phyloP scores from a whole-genome alignment of 1,139 yeast species.

The Suhomyces bribrorum region DNA sequence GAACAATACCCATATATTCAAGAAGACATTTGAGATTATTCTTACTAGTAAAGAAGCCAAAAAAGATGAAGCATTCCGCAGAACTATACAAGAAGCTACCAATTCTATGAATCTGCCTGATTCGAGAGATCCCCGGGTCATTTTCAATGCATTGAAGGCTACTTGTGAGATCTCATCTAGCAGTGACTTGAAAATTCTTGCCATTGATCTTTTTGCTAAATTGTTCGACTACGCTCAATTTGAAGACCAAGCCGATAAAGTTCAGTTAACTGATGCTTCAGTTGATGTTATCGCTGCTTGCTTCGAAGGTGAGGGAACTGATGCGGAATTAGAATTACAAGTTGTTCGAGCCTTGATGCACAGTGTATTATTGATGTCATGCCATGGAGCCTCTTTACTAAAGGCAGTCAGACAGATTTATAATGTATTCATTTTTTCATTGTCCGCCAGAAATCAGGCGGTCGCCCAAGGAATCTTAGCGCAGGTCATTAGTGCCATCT shows the following conservation, averaged over 20 bases:
- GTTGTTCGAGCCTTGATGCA: conserved; percentile 90
- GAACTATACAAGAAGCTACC: conserved; percentile 37
- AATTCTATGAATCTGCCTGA: conserved; percentile 33
- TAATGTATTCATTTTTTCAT: conserved; percentile 84
- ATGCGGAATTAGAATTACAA: conserved; percentile 84
- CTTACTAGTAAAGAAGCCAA: conserved; percentile 42
- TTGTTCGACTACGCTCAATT: conserved; percentile 46
- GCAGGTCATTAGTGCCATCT: conserved; percentile 84
- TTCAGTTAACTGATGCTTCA: conserved; percentile 75
- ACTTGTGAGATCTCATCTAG: conserved; percentile 35
- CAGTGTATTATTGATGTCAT: conserved; percentile 78
- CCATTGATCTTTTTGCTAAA: conserved; percentile 49
- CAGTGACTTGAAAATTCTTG: conserved; percentile 38
- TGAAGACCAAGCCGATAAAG: conserved; percentile 41
- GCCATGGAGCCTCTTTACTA: conserved; percentile 86
- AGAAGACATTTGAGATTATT: conserved; percentile 39
- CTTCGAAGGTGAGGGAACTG: conserved; percentile 90
- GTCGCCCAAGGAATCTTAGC: conserved; percentile 95
- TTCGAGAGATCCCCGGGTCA: conserved; percentile 35
- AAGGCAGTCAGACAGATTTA: conserved; percentile 93
- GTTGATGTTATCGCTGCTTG: conserved; percentile 83
- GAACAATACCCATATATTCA: conserved; percentile 42
- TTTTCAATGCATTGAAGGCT: conserved; percentile 44
- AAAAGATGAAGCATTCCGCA: conserved; percentile 37
- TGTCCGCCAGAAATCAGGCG: conserved; percentile 81